These are phyloP conservation scores for Brasenia schreberi DNA, from an alignment of 164 flowering plant genomes.

Conservation along the genomic window DNA sequence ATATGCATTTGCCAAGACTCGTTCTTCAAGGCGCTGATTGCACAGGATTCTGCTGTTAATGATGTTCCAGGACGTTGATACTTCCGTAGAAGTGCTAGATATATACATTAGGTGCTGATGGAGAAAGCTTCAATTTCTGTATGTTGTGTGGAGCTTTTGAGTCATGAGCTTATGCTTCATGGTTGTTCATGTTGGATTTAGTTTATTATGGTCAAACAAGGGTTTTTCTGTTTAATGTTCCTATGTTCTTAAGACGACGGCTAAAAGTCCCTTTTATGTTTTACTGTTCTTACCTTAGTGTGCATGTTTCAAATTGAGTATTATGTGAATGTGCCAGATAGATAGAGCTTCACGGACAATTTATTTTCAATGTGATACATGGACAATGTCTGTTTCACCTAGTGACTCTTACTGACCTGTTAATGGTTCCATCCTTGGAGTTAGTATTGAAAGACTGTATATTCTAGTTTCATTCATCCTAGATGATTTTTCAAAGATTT, in stretches of 20 bases:
- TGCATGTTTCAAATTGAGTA: too few relatives aligned
- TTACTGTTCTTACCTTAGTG: background rate
- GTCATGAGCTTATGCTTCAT: background rate
- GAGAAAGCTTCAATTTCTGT: background rate
- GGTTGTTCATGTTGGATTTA: background rate
- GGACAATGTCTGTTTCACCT: background rate
- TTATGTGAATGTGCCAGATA: too few relatives aligned
- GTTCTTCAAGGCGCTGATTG: constrained; percentile 45
- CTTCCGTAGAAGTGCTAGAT: constrained; percentile 16
- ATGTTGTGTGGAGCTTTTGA: background rate
- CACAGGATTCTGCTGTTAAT: constrained; percentile 2
- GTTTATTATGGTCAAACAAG: background rate
- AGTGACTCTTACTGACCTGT: background rate
- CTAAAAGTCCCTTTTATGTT: background rate
- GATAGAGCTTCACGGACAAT: too few relatives aligned
- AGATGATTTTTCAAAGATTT: too few relatives aligned
- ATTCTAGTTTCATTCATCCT: too few relatives aligned
- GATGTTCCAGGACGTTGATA: constrained; percentile 7
- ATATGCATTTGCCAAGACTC: constrained; percentile 59
- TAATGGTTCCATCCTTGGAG: background rate
- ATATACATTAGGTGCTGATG: constrained; percentile 16
- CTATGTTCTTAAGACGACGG: background rate
- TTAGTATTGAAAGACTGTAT: too few relatives aligned
- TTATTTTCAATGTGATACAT: background rate
- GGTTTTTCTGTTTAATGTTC: background rate